Evolutionary conservation across 2,329 filamentous ascomycete genomes (phyloP), one percentile per base, ranked within the genome.

Genomic region (Colletotrichum neosansevieriae): DNA sequence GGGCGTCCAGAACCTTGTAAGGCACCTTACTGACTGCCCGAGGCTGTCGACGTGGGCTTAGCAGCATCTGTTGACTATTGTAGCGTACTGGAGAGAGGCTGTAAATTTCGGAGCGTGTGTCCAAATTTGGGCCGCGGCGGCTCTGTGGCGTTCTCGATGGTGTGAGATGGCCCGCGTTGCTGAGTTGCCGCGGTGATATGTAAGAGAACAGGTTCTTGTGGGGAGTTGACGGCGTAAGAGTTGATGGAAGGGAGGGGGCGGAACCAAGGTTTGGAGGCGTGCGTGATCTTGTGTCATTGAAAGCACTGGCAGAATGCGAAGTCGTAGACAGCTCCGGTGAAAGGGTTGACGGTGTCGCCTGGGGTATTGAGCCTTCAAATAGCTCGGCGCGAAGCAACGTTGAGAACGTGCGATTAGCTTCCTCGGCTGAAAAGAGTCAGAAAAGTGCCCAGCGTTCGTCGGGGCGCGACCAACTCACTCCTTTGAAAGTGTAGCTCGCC

Each of bases 161-260:
- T 4, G 94, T 97, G 2, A 91, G 92, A 73, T 97, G 93, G n/a
- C 92, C 92, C 19, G 89, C 91, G 71, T 88, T 87, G 65, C 84
- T 88, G 75, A 91, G 88, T 74, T 93, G 89, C 24, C 86, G 84
- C 2, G 93, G 92, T 3, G 93, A 94, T 80, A 93, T 90, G 78
- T 97, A 98, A 29, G 92, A 93, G 77, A 99, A 98, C 44, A 99
- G 88, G 73, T 99, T 99, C 82, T 98, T 98, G 80, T 97, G 94
- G 10, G 96, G 96, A 4, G 96, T 99, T 1, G 95, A 97, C 0
- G 96, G 96, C 0, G 95, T 97, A 67, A 96, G 85, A 64, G 89
- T 91, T 2, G 91, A 88, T 11, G 92, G 90, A n/a, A 94, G 80
- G 24, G 88, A 84, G 12, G 89, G 84, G 13, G 86, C 82, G 13